Percentiles rank a stretch among this genome's conserved stretches.
Evolutionary conservation across 2,329 filamentous ascomycete genomes (phyloP).

Genomic region (Neopestalotiopsis sp.): DNA sequence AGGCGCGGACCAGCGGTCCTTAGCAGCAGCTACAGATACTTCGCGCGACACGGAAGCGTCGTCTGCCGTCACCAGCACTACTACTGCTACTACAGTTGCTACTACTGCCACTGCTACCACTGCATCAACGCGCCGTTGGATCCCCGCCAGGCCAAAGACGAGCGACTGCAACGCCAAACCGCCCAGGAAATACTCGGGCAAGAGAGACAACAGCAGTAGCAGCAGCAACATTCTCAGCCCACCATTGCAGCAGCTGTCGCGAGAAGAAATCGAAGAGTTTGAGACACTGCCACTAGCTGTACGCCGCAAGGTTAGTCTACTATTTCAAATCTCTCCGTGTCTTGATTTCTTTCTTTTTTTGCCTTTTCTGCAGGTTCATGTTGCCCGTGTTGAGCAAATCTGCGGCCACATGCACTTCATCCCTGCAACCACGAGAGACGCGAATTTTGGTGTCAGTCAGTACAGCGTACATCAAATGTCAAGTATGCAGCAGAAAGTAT

Average conservation of each 20-base stretch:
- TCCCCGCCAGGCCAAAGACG: slow-evolving; percentile 11
- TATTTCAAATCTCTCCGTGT: slow-evolving; percentile 14
- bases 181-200: background rate
- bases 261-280: slow-evolving; percentile 48
- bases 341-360: slow-evolving; percentile 14
- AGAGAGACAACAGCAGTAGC: background rate
- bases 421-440: background rate
- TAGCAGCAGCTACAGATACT: slow-evolving; percentile 4
- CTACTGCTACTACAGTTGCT: background rate
- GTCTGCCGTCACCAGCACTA: background rate
- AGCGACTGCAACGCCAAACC: slow-evolving; percentile 5
- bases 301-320: slow-evolving; percentile 51
- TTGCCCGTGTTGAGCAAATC: background rate
- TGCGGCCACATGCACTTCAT: background rate
- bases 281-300: slow-evolving; percentile 55
- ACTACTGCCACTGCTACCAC: background rate
- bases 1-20: slow-evolving; percentile 17
- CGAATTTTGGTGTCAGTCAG: background rate
- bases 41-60: background rate
- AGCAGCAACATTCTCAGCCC: slow-evolving; percentile 1
- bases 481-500: background rate
- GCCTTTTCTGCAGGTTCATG: slow-evolving; percentile 8
- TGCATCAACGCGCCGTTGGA: slow-evolving; percentile 2
- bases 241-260: slow-evolving; percentile 36
- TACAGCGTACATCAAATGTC: background rate